Conservation (phyloP, 2,329 filamentous ascomycete genomes). For the Colletotrichum melonis region DNA sequence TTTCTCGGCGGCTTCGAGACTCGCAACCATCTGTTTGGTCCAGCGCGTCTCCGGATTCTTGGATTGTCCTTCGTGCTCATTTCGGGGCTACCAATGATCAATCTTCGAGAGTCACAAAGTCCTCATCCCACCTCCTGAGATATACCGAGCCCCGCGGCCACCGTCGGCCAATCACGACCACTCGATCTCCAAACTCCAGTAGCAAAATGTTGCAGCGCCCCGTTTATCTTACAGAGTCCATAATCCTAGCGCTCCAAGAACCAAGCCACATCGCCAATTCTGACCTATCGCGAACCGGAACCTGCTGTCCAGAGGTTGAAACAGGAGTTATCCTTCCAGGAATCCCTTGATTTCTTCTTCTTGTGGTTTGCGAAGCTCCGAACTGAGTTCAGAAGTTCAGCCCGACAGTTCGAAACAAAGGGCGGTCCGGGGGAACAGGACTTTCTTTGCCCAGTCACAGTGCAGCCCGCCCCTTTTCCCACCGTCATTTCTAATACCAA, state of each 20-base stretch:
- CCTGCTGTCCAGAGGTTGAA: constrained; percentile 12
- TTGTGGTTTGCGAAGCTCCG: background rate
- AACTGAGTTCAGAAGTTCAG: constrained; percentile 17
- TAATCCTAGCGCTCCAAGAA: background rate
- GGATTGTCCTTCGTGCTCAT: background rate
- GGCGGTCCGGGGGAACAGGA: background rate
- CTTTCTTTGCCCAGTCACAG: background rate
- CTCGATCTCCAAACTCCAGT: constrained; percentile 1
- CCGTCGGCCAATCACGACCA: constrained; percentile 14
- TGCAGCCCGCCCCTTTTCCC: constrained; percentile 8
- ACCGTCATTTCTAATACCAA: background rate
- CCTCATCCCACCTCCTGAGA: constrained; percentile 2
- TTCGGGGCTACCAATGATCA: background rate
- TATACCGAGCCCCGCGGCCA: constrained; percentile 18
- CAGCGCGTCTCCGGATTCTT: background rate
- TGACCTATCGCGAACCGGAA: background rate
- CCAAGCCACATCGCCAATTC: background rate
- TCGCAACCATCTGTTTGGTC: background rate
- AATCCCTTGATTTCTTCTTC: constrained; percentile 3
- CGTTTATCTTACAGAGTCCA: background rate
- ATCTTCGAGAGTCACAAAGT: background rate
- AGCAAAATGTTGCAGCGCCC: background rate
- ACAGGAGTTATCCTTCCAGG: constrained; percentile 22
- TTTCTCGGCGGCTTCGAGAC: background rate
- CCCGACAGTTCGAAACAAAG: constrained; percentile 21